These are phyloP conservation scores for Haplosporangium gracile DNA, from an alignment of 192 early-diverging fungal genomes.

Conservation along the genomic window DNA sequence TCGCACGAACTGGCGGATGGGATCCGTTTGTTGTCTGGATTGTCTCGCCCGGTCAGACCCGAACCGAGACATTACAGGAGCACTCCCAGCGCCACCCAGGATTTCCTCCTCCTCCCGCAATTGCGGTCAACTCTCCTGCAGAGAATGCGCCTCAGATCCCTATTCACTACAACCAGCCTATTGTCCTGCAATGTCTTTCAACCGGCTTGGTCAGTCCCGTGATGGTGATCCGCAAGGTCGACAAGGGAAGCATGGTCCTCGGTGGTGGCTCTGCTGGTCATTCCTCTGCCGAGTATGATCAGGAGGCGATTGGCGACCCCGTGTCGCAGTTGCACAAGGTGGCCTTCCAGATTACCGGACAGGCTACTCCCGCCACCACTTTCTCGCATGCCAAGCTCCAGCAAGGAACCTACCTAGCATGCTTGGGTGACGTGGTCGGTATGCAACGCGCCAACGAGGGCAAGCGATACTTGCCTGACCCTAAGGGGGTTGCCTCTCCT, in stretches of 20 bases:
- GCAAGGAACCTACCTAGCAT: conserved; percentile 77
- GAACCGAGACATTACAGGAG: conserved; percentile 65
- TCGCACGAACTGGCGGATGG: conserved; percentile 84
- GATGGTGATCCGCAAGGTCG: conserved; percentile 87
- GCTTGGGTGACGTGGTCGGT: conserved; percentile 82
- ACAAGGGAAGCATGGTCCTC: conserved; percentile 84
- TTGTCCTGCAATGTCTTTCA: conserved; percentile 89
- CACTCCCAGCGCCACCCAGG: conserved; percentile 66
- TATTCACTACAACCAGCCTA: conserved; percentile 88
- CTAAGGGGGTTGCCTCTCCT: conserved; percentile 19
- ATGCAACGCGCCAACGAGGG: conserved; percentile 73
- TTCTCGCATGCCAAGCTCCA: conserved; percentile 51
- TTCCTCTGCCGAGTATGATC: conserved; percentile 51
- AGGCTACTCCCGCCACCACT: conserved; percentile 47
- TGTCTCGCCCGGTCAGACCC: conserved; percentile 72
- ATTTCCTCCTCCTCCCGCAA: conserved; percentile 82
- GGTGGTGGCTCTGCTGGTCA: conserved; percentile 68
- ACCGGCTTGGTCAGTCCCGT: conserved; percentile 87
- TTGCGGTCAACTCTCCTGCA: conserved; percentile 76
- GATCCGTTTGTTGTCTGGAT: conserved; percentile 91
- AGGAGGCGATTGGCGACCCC: conserved; percentile 80
- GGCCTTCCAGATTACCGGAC: conserved; percentile 82
- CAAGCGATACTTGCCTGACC: conserved; percentile 59
- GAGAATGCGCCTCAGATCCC: conserved; percentile 67
- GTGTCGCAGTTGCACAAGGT: conserved; percentile 94